Evolutionary conservation across 331 rosid genomes (phyloP).

Genomic region (Rosa hybrid): DNA sequence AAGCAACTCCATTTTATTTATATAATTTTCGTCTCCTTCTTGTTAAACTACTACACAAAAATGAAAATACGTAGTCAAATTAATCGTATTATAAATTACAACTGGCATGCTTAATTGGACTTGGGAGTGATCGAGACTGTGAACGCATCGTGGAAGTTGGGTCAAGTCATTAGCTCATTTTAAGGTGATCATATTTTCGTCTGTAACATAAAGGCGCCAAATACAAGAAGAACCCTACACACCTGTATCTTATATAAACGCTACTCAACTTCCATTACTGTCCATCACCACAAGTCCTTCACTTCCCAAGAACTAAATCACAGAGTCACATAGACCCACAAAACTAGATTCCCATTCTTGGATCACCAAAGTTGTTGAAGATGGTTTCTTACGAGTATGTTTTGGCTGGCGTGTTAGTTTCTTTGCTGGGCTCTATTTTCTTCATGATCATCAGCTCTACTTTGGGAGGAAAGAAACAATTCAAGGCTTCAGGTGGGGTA

Average conservation of each 20-base stretch:
- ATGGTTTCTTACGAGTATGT: slow-evolving; percentile 42
- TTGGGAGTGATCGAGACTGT: neutral
- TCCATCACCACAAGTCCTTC: neutral
- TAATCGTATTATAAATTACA: neutral
- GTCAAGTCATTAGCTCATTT: neutral
- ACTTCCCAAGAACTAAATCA: neutral
- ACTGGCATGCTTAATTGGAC: neutral
- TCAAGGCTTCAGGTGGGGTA: neutral
- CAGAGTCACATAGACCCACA: neutral
- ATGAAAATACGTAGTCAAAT: neutral
- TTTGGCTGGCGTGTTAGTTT: slow-evolving; percentile 43
- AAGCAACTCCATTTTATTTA: neutral
- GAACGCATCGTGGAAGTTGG: slow-evolving; percentile 1
- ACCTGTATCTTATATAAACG: neutral
- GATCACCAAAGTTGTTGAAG: neutral
- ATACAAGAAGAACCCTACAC: neutral
- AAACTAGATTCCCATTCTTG: neutral
- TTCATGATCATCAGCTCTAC: slow-evolving; percentile 13
- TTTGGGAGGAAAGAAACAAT: slow-evolving; percentile 32
- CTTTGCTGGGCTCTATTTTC: slow-evolving; percentile 35
- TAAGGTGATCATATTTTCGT: neutral
- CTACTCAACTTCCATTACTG: neutral
- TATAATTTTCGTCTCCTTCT: neutral
- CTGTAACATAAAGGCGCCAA: neutral
- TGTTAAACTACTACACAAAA: neutral